Base-by-base conservation (phyloP, 805 yeast species). In the Hanseniaspora thailandica region DNA sequence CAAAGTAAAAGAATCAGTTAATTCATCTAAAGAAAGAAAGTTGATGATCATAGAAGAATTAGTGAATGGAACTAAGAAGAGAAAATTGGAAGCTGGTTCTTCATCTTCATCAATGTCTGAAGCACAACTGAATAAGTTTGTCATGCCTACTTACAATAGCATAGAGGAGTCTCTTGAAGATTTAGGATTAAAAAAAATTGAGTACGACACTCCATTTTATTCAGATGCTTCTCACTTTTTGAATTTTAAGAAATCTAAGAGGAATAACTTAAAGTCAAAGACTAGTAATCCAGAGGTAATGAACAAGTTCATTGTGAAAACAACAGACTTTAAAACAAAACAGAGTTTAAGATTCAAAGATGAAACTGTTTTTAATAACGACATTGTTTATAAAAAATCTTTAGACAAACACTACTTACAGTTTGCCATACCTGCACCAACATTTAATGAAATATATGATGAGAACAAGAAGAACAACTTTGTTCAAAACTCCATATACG, bases 201-300 rank as follows among this genome's bases (percentile, higher is more conserved):
- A 78, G 13, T 82, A 83, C 61, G 55, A 59, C 1, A 83, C 77
- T 57, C 95, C 96, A 0, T 78, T 67, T 58, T 89, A 78, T 59
- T 74, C 80, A 26, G 71, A 74, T 15, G 59, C 69, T 0, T 60
- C 64, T 1, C 89, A 86, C 58, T 67, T 75, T 6, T 81, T 77
- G 1, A 60, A 64, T 5, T 46, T 81, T 19, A 66, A 22, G 2
- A n/a, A 47, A 55, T 2, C 53, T 57, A 1, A 20, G 49, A 7
- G 6, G 28, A 19, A 52, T 49, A 1, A 22, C 8, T 19, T 45
- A 3, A n/a, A 38, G 30, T 15, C 35, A 28, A 25, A 15, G 13
- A 34, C 30, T 19, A 34, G 35, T 15, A 28, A 31, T 17, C 33
- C 44, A 1, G 41, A 22, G 12, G 9, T 38, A 4, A 30, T 26